Evolutionary conservation across 441 rosid genomes (phyloP).

Genomic region (Eruca vesicaria): DNA sequence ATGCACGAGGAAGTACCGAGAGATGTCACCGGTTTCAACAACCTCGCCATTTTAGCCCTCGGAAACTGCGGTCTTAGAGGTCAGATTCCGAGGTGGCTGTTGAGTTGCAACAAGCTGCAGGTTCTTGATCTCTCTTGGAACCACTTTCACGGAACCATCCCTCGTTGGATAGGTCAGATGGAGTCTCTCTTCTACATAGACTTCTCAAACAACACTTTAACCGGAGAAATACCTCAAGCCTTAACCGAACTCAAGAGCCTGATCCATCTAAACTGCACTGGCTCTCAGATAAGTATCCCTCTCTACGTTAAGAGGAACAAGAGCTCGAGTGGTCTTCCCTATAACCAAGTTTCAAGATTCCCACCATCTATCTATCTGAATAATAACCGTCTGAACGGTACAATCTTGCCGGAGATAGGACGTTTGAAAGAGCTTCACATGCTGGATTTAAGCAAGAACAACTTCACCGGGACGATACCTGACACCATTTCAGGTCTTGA

Average conservation of each 20-base stretch:
- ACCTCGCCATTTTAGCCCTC: constrained; percentile 57
- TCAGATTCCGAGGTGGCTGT: constrained; percentile 68
- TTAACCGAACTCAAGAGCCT: constrained; percentile 57
- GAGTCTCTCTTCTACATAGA: constrained; percentile 83
- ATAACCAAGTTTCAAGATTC: constrained; percentile 76
- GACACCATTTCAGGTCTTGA: constrained; percentile 59
- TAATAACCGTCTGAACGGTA: constrained; percentile 65
- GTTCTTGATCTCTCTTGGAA: constrained; percentile 96
- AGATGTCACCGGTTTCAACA: constrained; percentile 54
- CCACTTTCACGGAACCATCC: constrained; percentile 60
- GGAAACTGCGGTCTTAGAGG: constrained; percentile 90
- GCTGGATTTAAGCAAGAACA: constrained; percentile 75
- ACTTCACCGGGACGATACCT: constrained; percentile 72
- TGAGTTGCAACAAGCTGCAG: constrained; percentile 61
- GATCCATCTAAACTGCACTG: constrained; percentile 41
- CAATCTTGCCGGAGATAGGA: constrained; percentile 65
- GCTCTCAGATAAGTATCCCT: constrained; percentile 53
- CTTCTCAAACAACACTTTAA: constrained; percentile 83
- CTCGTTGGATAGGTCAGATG: constrained; percentile 83
- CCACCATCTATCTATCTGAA: constrained; percentile 76
- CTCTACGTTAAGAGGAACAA: constrained; percentile 74
- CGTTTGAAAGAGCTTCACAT: constrained; percentile 77
- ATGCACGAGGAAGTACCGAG: constrained; percentile 64
- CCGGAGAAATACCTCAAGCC: constrained; percentile 69
- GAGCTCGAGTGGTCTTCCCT: constrained; percentile 64